Percentiles rank a stretch among this genome's conserved stretches.
phyloP scores from a whole-genome alignment of 2,329 filamentous ascomycete genomes.

The Bertia moriformis region DNA sequence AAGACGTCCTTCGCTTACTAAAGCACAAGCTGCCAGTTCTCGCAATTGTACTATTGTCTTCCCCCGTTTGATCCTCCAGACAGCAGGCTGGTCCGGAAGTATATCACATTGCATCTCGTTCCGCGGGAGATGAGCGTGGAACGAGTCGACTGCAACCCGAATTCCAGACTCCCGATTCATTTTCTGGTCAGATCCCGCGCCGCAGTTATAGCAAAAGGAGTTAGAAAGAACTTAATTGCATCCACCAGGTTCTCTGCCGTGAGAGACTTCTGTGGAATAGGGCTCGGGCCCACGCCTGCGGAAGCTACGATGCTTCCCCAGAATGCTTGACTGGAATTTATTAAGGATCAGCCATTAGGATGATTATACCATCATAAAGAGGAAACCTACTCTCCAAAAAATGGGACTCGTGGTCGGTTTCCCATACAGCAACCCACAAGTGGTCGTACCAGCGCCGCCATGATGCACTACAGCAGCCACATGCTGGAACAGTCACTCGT shows the following conservation, averaged over 20 bases:
- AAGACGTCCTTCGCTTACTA: constrained; percentile 34
- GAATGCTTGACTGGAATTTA: constrained; percentile 21
- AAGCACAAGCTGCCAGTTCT: constrained; percentile 33
- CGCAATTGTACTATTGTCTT: constrained; percentile 27
- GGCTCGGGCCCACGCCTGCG: constrained; percentile 22
- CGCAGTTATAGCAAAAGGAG: constrained; percentile 12
- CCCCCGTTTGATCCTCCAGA: constrained; percentile 26
- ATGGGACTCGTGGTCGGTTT: constrained; percentile 36
- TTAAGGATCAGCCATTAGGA: neutral
- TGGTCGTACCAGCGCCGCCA: constrained; percentile 43
- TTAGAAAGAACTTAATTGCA: constrained; percentile 17
- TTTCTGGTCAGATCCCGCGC: constrained; percentile 16
- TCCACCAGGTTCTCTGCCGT: constrained; percentile 16
- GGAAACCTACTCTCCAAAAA: constrained; percentile 20
- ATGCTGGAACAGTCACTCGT: constrained; percentile 40
- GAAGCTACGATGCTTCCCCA: constrained; percentile 24
- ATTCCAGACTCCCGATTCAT: constrained; percentile 21
- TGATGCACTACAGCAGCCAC: constrained; percentile 41
- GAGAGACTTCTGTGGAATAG: constrained; percentile 20
- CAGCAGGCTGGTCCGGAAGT: constrained; percentile 28
- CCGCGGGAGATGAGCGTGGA: constrained; percentile 19
- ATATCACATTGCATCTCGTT: constrained; percentile 19
- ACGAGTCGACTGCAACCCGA: constrained; percentile 20
- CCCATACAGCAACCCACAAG: constrained; percentile 32
- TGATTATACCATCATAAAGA: no score